Evolutionary conservation across 306 rosid species (phyloP), one percentile per base, ranked within the genome.

Genomic region (Rosa chinensis): DNA sequence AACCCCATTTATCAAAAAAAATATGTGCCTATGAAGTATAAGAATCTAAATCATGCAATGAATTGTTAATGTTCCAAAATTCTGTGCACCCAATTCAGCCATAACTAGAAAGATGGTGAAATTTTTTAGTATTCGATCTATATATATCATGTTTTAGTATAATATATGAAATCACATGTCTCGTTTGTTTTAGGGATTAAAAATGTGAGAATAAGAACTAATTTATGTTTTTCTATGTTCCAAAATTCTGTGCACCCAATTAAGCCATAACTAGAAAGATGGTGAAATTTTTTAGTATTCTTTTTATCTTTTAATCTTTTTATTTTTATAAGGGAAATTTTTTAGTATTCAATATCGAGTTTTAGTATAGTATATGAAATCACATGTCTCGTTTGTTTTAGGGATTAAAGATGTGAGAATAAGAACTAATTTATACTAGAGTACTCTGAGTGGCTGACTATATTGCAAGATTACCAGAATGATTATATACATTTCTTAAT

Each of bases 401-500:
- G 0, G 1, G 3, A 6, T 52, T 4, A 5, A 14, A 6, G 16
- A 50, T 3, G 6, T 4, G 55, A 12, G n/a, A 50, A 5, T 50
- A 50, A 50, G 18, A 50, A 14, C 13, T 50, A 0, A 14, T 50
- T 49, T 13, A 64, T 6, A 59, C 37, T 56, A n/a, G 32, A 28
- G 32, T n/a, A n/a, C n/a, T 59, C 32, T 28, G 32, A 28, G 32
- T 28, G 32, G 0, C 66, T 23, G 59, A 67, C 20, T 21, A 45
- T 56, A 6, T 56, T 56, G 62, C 4, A 56, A 56, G 28, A 56
- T n/a, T 20, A n/a, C 12, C 62, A 28, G 73, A 42, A 50, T 44
- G 86, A 18, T 68, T 43, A 62, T 79, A 32, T 18, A 16, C 6
- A 2, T 67, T 82, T 61, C 18, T 32, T 37, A 39, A 35, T 44